Evolutionary conservation across 1,284 basidiomycete species (phyloP).

Genomic region (Ceratobasidium theobromae): DNA sequence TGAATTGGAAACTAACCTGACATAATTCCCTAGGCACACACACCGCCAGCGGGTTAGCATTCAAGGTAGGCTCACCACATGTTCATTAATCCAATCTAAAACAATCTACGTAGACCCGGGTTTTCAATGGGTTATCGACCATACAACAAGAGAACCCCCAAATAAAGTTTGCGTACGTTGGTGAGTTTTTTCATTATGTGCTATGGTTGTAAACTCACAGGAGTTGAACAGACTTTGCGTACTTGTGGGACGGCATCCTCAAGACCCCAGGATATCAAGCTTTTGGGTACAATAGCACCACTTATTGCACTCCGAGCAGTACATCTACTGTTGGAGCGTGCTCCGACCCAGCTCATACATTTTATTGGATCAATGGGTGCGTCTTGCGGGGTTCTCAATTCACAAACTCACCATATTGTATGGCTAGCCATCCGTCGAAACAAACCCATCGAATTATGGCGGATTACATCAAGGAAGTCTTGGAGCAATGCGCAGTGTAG

Average conservation of each 20-base stretch:
- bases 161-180: constrained; percentile 11
- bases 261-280: constrained; percentile 15
- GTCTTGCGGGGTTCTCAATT: neutral
- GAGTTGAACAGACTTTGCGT: constrained; percentile 3
- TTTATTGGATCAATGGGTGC: constrained; percentile 24
- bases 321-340: constrained; percentile 12
- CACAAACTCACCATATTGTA: neutral
- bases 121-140: constrained; percentile 10
- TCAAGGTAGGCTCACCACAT: neutral
- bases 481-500: neutral
- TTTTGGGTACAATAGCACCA: constrained; percentile 20
- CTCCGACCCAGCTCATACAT: constrained; percentile 23
- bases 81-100: neutral
- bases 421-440: constrained; percentile 21
- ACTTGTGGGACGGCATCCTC: constrained; percentile 12
- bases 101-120: neutral
- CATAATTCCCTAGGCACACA: constrained; percentile 7
- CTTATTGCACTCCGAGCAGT: neutral
- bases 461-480: constrained; percentile 16
- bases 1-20: neutral
- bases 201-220: no score
- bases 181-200: neutral
- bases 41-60: constrained; percentile 9
- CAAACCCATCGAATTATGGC: constrained; percentile 26
- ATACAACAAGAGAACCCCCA: neutral